Evolutionary conservation across 2,329 filamentous ascomycete genomes (phyloP), one percentile per base, ranked within the genome.

Genomic region (Cryphonectria carpinicola): DNA sequence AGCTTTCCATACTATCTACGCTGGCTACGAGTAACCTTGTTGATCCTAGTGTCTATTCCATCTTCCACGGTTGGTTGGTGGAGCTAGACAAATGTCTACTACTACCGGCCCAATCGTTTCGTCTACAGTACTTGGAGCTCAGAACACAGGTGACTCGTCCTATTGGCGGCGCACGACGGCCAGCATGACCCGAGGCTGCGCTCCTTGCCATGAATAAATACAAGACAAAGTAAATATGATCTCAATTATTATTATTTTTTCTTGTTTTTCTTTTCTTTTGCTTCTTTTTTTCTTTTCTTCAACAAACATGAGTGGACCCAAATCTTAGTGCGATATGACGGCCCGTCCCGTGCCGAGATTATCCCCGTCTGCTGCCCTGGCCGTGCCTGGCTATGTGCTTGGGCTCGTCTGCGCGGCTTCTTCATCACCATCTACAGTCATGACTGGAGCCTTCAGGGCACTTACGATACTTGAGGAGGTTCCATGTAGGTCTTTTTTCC

Each of bases 331-430:
- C 22, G 5, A 61, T 39, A 22, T 25, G 17, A 35, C 58, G 58
- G 58, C 58, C 58, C 58, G 58, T 61, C 58, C 58, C 58, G 58
- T 61, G 19, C 58, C 58, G 58, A 61, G n/a, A 61, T 61, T 61
- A 22, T 35, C 22, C 35, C 32, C 22, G 22, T 39, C 32, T 43
- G 41, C 41, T 43, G 39, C 39, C 39, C 39, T 41, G 41, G 41
- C 41, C 41, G 19, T 46, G 43, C 43, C 17, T 46, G 17, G 17
- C 17, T n/a, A 19, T 49, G 22, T 49, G 46, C 22, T 49, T 49
- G 46, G 7, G 4, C 46, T 49, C 43, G 7, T 13, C 43, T 46
- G 43, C 43, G 43, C 43, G 6, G 17, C 17, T 22, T 17, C 56
- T 14, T 54, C 52, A 13, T 54, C 52, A 14, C 13, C n/a, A 13